Evolutionary conservation across 768 basidiomycete species (phyloP).

Genomic region (Suillus hirtellus): DNA sequence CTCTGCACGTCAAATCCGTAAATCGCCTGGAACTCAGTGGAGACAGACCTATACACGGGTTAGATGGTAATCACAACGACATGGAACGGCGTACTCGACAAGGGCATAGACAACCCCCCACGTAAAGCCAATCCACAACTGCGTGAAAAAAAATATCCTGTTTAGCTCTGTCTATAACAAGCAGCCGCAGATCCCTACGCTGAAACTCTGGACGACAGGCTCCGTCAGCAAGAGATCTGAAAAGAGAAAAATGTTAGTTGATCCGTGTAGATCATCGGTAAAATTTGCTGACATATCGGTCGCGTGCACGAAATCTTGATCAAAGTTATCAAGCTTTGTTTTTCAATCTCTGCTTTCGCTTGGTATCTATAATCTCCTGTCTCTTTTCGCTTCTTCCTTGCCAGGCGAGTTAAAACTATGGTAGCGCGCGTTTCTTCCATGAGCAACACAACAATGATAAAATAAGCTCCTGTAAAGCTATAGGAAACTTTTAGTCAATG

Average conservation of each 20-base stretch:
- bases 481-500: conserved; percentile 8
- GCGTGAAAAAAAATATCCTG: background rate
- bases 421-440: conserved; percentile 71
- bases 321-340: conserved; percentile 48
- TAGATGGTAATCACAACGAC: conserved; percentile 2
- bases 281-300: conserved; percentile 56
- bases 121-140: conserved; percentile 65
- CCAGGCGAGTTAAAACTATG: conserved; percentile 64
- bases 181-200: conserved; percentile 41
- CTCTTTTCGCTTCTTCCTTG: conserved; percentile 59
- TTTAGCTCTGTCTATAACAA: conserved; percentile 11
- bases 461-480: conserved; percentile 51
- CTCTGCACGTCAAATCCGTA: conserved; percentile 59
- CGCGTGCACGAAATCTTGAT: conserved; percentile 68
- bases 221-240: conserved; percentile 38
- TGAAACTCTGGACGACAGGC: conserved; percentile 69
- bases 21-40: conserved; percentile 50
- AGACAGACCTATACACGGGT: conserved; percentile 41
- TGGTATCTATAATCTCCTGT: conserved; percentile 63
- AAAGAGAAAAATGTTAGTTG: background rate
- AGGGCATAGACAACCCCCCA: conserved; percentile 76
- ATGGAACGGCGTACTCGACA: conserved; percentile 42
- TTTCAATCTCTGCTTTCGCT: conserved; percentile 64
- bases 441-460: conserved; percentile 49
- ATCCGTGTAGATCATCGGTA: background rate